phyloP scores from a whole-genome alignment of 306 rosid species.

The Luffa acutangula region DNA sequence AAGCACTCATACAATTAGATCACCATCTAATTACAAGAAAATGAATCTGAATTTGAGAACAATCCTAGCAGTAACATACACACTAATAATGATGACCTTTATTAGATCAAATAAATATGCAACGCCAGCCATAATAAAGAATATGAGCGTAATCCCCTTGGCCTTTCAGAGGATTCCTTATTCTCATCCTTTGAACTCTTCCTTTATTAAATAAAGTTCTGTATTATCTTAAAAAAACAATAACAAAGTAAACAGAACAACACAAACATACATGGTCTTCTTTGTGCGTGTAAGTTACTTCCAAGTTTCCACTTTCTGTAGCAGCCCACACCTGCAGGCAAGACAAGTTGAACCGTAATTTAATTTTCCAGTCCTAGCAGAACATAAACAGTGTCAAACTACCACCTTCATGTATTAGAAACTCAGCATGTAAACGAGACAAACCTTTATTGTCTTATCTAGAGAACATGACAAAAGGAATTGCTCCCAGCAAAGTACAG shows the following conservation, averaged over 20 bases:
- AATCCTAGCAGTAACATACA: neutral
- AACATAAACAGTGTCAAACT: neutral
- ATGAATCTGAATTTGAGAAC: neutral
- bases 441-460: conserved; percentile 82
- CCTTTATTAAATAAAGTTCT: neutral
- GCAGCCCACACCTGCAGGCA: conserved; percentile 81
- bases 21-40: neutral
- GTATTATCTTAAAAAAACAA: neutral
- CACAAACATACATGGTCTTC: conserved; percentile 65
- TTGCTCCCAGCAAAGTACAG: conserved; percentile 97
- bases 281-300: conserved; percentile 70
- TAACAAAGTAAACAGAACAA: neutral
- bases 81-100: neutral
- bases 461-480: conserved; percentile 81
- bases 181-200: neutral
- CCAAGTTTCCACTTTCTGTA: conserved; percentile 80
- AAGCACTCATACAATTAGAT: neutral
- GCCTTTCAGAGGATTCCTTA: neutral
- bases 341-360: neutral
- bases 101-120: neutral
- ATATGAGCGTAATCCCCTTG: neutral
- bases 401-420: neutral
- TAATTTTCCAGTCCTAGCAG: neutral
- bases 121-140: neutral
- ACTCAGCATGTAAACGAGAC: conserved; percentile 9